phyloP scores from a whole-genome alignment of 495 filamentous ascomycete species.

The Elasticomyces elasticus region DNA sequence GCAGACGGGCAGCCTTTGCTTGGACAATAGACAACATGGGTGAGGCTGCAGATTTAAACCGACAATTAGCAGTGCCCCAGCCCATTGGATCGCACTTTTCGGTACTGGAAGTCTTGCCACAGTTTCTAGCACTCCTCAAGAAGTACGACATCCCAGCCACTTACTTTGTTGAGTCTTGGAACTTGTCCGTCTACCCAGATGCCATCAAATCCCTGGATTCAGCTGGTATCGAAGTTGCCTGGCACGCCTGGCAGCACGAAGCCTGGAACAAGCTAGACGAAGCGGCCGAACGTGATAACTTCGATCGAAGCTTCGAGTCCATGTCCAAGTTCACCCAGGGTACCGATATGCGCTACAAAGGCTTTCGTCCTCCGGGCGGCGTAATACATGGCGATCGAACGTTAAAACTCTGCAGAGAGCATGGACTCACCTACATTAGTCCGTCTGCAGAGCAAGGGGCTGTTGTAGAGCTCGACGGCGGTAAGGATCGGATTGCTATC shows the following conservation, averaged over 20 bases:
- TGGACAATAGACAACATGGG: constrained; percentile 25
- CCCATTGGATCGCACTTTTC: constrained; percentile 20
- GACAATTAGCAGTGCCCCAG: constrained; percentile 8
- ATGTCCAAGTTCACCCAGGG: constrained; percentile 8
- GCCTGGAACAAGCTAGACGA: constrained; percentile 17
- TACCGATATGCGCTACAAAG: constrained; percentile 9
- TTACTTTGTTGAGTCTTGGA: constrained; percentile 24
- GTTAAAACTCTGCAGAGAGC: constrained; percentile 16
- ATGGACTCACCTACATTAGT: constrained; percentile 21
- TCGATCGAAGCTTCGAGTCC: constrained; percentile 16
- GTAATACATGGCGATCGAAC: constrained; percentile 18
- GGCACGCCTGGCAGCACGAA: constrained; percentile 23
- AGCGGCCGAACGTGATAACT: constrained; percentile 13
- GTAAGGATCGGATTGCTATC: constrained; percentile 15
- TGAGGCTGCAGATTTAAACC: constrained; percentile 21
- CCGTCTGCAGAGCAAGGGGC: constrained; percentile 18
- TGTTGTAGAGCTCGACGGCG: constrained; percentile 5
- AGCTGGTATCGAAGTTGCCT: constrained; percentile 19
- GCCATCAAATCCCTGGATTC: constrained; percentile 8
- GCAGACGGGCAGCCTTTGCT: constrained; percentile 16
- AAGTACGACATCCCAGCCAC: constrained; percentile 18
- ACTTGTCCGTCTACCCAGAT: constrained; percentile 18
- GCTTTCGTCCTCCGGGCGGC: constrained; percentile 22
- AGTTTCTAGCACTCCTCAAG: constrained; percentile 12
- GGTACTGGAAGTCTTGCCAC: constrained; percentile 17